A percentile compares a stretch with the other conserved stretches of the same genome.
Evolutionary conservation across 2,329 filamentous ascomycete genomes (phyloP).

Genomic region (Monosporascus sp.): DNA sequence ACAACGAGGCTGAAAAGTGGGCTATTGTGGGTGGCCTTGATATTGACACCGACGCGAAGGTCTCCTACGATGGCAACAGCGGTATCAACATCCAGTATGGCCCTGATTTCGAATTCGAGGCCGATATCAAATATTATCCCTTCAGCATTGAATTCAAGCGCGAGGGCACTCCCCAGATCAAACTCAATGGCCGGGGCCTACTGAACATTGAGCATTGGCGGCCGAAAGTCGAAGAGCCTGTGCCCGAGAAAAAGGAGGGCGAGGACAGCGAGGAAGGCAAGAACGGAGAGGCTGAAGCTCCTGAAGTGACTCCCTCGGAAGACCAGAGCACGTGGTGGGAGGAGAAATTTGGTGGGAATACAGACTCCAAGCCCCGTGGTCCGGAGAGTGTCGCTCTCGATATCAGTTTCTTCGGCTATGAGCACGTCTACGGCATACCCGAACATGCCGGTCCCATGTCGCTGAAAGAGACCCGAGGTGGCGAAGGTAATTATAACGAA

Average conservation of each 20-base stretch:
- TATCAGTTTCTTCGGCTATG: constrained; percentile 86
- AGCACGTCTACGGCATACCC: constrained; percentile 89
- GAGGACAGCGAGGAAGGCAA: constrained; percentile 45
- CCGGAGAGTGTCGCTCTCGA: constrained; percentile 90
- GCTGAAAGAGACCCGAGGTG: constrained; percentile 83
- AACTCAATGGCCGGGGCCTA: constrained; percentile 82
- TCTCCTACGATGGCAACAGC: constrained; percentile 59
- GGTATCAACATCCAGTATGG: constrained; percentile 78
- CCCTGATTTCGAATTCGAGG: constrained; percentile 68
- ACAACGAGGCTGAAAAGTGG: constrained; percentile 87
- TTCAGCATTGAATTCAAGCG: constrained; percentile 84
- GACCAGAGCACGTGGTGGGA: constrained; percentile 98
- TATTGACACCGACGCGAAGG: constrained; percentile 64
- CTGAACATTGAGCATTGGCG: constrained; percentile 96
- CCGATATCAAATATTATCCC: constrained; percentile 75
- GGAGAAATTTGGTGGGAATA: constrained; percentile 90
- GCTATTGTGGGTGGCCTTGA: constrained; percentile 76
- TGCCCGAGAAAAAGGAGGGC: constrained; percentile 44
- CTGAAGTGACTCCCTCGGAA: constrained; percentile 41
- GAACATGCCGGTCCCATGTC: constrained; percentile 87
- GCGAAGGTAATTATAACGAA: constrained; percentile 76
- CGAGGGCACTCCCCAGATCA: constrained; percentile 75
- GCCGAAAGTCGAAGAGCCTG: constrained; percentile 65
- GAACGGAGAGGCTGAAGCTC: constrained; percentile 34
- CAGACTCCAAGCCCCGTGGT: constrained; percentile 88